Evolutionary conservation across 2,329 filamentous ascomycete genomes (phyloP).

Genomic region (Aspergillus quadricinctus): DNA sequence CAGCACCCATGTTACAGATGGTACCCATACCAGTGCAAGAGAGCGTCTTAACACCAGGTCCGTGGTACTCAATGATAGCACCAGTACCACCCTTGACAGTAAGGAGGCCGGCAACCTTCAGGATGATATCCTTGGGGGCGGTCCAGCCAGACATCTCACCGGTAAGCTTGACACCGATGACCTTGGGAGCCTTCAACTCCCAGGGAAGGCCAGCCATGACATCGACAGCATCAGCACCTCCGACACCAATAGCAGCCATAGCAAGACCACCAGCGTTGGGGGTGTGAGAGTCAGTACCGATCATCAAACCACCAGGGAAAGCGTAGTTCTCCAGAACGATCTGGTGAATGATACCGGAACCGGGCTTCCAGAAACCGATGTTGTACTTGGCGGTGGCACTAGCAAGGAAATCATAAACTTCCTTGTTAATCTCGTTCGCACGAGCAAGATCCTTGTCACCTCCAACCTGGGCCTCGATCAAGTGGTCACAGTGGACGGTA

Average conservation of each 20-base stretch:
- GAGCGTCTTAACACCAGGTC: constrained; percentile 68
- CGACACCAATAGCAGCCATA: constrained; percentile 92
- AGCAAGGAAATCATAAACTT: constrained; percentile 96
- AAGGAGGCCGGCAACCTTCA: constrained; percentile 93
- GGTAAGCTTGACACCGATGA: constrained; percentile 94
- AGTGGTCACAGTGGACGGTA: constrained; percentile 97
- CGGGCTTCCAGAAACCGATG: constrained; percentile 99
- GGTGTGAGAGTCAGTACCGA: constrained; percentile 97
- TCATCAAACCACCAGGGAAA: constrained; percentile 96
- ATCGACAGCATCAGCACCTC: constrained; percentile 96
- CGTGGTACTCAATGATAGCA: constrained; percentile 59
- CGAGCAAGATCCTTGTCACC: constrained; percentile 89
- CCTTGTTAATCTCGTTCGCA: constrained; percentile 93
- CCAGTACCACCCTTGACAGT: constrained; percentile 98
- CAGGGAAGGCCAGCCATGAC: constrained; percentile 96
- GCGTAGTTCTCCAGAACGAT: constrained; percentile 98
- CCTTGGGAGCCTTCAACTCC: constrained; percentile 97
- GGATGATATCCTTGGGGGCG: constrained; percentile 91
- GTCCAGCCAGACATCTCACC: constrained; percentile 88
- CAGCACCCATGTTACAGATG: constrained; percentile 65
- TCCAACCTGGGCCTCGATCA: constrained; percentile 96
- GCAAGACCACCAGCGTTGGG: constrained; percentile 95
- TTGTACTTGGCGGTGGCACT: constrained; percentile 97
- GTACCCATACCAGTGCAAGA: constrained; percentile 85
- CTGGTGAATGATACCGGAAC: constrained; percentile 99